Evolutionary conservation across 2,329 filamentous ascomycete genomes (phyloP), one percentile per base, ranked within the genome.

Genomic region (Pseudocercospora cruenta): DNA sequence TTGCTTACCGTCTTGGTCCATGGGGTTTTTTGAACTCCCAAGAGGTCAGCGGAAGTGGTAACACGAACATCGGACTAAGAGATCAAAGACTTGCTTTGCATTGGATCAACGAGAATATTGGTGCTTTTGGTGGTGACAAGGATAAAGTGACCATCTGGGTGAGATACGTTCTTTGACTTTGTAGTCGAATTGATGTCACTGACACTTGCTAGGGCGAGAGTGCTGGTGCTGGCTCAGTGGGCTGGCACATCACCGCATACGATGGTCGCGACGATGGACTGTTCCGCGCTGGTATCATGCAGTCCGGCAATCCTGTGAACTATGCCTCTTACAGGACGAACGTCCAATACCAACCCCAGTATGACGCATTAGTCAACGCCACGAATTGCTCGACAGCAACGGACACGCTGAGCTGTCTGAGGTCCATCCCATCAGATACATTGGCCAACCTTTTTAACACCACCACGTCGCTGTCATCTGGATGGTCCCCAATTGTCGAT

Each of bases 111-210:
- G 77, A 78, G 65, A 78, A 78, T 65, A 82, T 83, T 66, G 78
- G 60, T 7, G 78, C 87, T 0, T 96, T 95, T 74, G 92, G 92
- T 9, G 92, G 92, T 14, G 91, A 94, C 75, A 89, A 91, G 0
- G 63, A 70, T 8, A 79, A 81, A 65, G 81, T 84, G 1, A 80
- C 81, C 0, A 82, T 84, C 62, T 82, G 74, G 65, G 69, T 55
- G 26, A 24, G 24, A n/a, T 31, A 4, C 7, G 19, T 16, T 9
- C 21, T 22, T 24, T 28, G 78, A 75, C 12, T 4, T 14, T 26
- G 19, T 22, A 5, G 22, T 55, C 24, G 10, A 9, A 24, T 33
- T 8, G 12, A 1, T 19, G 16, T 33, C 33, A 26, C 51, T 55
- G 16, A 55, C 10, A 7, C 12, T 19, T 55, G 7, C 9, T 12